Conservation (phyloP, 495 filamentous ascomycete genomes). For the Gamarada debralockiae region DNA sequence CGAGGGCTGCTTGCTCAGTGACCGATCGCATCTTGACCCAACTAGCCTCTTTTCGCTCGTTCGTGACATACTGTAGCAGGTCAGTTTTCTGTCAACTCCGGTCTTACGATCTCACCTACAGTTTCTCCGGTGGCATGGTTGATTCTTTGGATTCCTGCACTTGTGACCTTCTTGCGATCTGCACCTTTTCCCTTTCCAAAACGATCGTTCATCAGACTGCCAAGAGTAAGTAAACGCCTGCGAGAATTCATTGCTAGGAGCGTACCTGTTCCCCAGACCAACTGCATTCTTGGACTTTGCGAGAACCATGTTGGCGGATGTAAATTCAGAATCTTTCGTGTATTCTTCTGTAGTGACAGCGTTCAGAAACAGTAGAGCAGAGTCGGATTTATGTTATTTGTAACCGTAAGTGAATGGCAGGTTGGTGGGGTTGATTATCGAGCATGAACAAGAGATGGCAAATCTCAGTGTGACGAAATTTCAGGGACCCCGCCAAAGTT, state of each 20-base stretch:
- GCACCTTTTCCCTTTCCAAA: conserved; percentile 76
- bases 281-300: conserved; percentile 94
- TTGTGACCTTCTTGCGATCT: conserved; percentile 59
- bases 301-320: conserved; percentile 66
- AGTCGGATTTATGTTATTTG: background rate
- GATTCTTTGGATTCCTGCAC: conserved; percentile 48
- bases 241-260: background rate
- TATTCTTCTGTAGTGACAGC: background rate
- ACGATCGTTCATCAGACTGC: conserved; percentile 27
- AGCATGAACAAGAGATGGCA: conserved; percentile 1
- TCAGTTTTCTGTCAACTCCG: conserved; percentile 5
- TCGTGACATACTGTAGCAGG: conserved; percentile 57
- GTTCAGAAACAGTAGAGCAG: background rate
- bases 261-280: conserved; percentile 74
- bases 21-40: conserved; percentile 98
- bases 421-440: conserved; percentile 15
- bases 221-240: conserved; percentile 22
- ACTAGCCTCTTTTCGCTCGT: conserved; percentile 67
- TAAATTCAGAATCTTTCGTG: background rate
- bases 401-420: background rate
- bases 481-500: conserved; percentile 1
- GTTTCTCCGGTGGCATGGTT: conserved; percentile 57
- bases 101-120: conserved; percentile 16
- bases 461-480: conserved; percentile 18
- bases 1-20: conserved; percentile 93